Conservation (phyloP, 495 filamentous ascomycete genomes). For the Penicillium desertorum region DNA sequence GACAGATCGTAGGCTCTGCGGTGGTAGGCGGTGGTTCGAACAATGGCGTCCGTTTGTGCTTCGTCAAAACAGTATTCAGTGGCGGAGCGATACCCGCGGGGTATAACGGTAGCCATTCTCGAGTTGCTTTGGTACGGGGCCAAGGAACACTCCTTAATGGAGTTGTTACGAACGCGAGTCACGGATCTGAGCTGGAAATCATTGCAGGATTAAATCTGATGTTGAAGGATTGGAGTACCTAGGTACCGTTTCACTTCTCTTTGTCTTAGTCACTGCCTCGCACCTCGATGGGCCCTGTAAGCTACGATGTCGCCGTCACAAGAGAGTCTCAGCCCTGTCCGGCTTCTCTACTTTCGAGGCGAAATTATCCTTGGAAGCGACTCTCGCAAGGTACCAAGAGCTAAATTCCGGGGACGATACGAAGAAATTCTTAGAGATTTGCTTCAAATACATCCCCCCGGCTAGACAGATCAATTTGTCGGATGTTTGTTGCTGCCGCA, state of each 20-base stretch:
- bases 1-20: conserved; percentile 34
- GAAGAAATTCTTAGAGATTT: conserved; percentile 4
- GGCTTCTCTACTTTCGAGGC: conserved; percentile 1
- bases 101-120: background rate
- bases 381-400: conserved; percentile 5
- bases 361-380: background rate
- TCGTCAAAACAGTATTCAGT: background rate
- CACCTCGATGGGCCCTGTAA: too few species aligned
- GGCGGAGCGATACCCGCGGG: background rate
- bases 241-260: too few species aligned
- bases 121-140: background rate
- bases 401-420: conserved; percentile 6
- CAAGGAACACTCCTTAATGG: too few species aligned
- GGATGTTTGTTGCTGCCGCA: conserved; percentile 12
- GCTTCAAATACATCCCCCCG: conserved; percentile 13
- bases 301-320: background rate
- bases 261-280: too few species aligned
- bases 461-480: conserved; percentile 15
- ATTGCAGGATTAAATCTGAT: too few species aligned
- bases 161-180: too few species aligned
- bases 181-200: too few species aligned
- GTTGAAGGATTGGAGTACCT: too few species aligned
- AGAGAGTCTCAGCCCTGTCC: background rate
- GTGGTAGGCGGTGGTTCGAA: conserved; percentile 35
- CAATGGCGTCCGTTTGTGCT: conserved; percentile 22